Conservation (phyloP, 2,329 filamentous ascomycete species). For the Clarireedia homoeocarpa region DNA sequence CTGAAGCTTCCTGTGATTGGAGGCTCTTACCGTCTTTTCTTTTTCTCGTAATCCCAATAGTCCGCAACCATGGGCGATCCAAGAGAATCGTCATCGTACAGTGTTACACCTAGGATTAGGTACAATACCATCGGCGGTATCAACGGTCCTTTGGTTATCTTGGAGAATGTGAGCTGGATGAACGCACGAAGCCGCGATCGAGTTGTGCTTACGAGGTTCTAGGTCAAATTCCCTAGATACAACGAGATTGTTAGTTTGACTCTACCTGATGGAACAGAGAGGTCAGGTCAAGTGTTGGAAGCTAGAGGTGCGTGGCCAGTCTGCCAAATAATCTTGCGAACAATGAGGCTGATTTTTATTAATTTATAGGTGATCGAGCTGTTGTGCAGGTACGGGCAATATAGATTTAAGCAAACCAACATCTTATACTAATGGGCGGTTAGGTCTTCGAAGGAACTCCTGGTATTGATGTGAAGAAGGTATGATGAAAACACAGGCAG, state of each 20-base stretch:
- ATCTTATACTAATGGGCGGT: constrained; percentile 23
- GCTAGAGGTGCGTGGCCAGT: constrained; percentile 64
- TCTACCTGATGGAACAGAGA: constrained; percentile 86
- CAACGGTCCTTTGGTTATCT: constrained; percentile 94
- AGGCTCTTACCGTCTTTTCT: not conserved
- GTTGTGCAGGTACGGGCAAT: constrained; percentile 72
- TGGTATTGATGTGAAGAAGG: constrained; percentile 98
- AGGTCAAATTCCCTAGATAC: constrained; percentile 97
- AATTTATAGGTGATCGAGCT: constrained; percentile 68
- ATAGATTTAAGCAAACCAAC: not conserved
- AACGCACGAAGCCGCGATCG: not conserved
- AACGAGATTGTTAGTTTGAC: constrained; percentile 98
- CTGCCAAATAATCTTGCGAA: constrained; percentile 6
- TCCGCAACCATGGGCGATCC: constrained; percentile 29
- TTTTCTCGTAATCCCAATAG: not conserved
- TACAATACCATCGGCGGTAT: constrained; percentile 99
- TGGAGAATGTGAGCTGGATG: constrained; percentile 73
- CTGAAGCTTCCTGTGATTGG: constrained; percentile 9
- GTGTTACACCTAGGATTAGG: constrained; percentile 63
- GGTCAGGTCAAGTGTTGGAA: constrained; percentile 93
- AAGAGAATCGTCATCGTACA: constrained; percentile 31
- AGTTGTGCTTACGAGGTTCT: constrained; percentile 20
- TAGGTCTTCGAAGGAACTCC: constrained; percentile 96
- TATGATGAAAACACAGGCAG: constrained; percentile 31
- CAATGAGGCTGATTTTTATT: constrained; percentile 13